Conservation (phyloP, 352 stramenopile species). For the Globisporangium parvum region DNA sequence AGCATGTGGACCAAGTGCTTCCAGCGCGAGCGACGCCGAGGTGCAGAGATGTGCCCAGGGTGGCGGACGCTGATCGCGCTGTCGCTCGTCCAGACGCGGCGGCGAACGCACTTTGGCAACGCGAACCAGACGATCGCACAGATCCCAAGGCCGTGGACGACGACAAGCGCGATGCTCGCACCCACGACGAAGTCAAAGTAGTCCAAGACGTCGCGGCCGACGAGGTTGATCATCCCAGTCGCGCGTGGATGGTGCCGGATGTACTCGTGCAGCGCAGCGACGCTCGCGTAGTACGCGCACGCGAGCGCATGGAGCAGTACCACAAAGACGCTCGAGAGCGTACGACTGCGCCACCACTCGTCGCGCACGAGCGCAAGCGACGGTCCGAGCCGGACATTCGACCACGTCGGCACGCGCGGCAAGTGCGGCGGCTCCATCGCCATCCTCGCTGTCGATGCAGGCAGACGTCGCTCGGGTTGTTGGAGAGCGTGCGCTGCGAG, state of each 20-base stretch:
- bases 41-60: too few relatives aligned
- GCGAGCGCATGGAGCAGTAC: conserved; percentile 4
- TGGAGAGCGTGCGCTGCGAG: too few relatives aligned
- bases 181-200: conserved; percentile 1
- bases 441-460: too few relatives aligned
- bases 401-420: not conserved
- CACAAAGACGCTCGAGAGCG: not conserved
- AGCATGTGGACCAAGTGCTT: not conserved
- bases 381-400: not conserved
- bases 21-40: not conserved
- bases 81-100: not conserved
- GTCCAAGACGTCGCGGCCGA: not conserved
- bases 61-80: not conserved
- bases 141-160: not conserved
- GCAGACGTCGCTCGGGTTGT: too few relatives aligned
- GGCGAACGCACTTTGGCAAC: not conserved
- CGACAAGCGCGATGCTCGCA: not conserved
- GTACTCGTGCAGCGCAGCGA: conserved; percentile 1
- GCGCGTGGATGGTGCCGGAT: not conserved
- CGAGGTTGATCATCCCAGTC: not conserved
- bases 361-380: not conserved
- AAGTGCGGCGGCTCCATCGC: too few relatives aligned
- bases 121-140: not conserved
- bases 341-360: not conserved
- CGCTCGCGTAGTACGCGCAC: not conserved